Evolutionary conservation across 306 rosid genomes (phyloP).

Genomic region (Acacia crassicarpa): DNA sequence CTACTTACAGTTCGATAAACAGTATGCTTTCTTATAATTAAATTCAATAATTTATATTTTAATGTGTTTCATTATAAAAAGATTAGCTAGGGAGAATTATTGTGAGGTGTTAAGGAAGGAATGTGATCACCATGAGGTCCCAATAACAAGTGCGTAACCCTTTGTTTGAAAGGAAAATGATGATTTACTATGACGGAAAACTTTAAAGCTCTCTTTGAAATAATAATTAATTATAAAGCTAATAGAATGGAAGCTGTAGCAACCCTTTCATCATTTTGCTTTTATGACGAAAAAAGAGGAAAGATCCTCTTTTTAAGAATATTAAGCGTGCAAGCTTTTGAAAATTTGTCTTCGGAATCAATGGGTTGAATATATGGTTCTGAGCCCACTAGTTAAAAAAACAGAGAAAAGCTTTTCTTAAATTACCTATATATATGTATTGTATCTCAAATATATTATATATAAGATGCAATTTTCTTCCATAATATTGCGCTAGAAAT

Average conservation of each 20-base stretch:
- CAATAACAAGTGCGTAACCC: no score
- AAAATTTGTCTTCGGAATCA: slow-evolving; percentile 39
- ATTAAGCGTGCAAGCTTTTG: slow-evolving; percentile 32
- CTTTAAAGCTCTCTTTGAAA: background rate
- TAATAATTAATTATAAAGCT: background rate
- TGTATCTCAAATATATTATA: background rate
- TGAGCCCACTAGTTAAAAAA: slow-evolving; percentile 33
- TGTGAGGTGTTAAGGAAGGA: no score
- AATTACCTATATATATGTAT: slow-evolving; percentile 7
- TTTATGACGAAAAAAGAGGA: slow-evolving; percentile 37
- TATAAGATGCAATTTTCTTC: background rate
- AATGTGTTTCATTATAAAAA: background rate
- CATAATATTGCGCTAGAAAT: slow-evolving; percentile 14
- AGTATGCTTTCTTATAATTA: background rate
- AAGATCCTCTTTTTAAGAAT: slow-evolving; percentile 33
- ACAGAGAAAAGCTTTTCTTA: background rate
- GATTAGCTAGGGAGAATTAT: background rate
- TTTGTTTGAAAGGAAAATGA: background rate
- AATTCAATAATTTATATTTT: background rate
- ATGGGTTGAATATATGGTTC: slow-evolving; percentile 37
- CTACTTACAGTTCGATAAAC: background rate
- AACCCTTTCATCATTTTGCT: slow-evolving; percentile 24
- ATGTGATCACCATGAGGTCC: no score
- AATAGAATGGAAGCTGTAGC: background rate
- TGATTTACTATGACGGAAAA: background rate